These are phyloP conservation scores for Aspergillus arachidicola DNA, from an alignment of 2,329 filamentous ascomycete species.

Conservation along the genomic window DNA sequence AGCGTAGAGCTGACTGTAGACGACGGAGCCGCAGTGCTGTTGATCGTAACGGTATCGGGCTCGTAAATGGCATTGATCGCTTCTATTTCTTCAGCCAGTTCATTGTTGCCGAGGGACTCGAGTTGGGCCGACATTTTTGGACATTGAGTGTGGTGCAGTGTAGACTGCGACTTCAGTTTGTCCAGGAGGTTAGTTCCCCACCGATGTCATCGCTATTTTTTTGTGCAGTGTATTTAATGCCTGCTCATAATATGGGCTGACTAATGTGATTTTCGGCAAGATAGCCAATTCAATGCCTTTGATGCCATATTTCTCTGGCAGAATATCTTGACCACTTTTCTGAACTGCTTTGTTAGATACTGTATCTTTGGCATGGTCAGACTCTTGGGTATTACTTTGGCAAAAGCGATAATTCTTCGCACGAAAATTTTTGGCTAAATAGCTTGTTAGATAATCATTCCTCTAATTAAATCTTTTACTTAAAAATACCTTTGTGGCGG, in stretches of 20 bases:
- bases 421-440: background rate
- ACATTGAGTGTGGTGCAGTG: background rate
- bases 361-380: background rate
- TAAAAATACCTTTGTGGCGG: background rate
- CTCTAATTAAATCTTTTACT: background rate
- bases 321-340: background rate
- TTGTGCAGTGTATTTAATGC: background rate
- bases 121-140: constrained; percentile 23
- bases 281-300: background rate
- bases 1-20: constrained; percentile 28
- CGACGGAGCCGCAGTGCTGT: constrained; percentile 23
- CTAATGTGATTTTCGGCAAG: background rate
- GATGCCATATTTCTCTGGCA: background rate
- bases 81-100: constrained; percentile 51
- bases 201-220: constrained; percentile 12
- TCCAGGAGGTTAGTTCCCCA: constrained; percentile 9
- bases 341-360: background rate
- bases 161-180: background rate
- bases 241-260: background rate
- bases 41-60: constrained; percentile 61
- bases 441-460: background rate
- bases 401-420: background rate
- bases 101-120: constrained; percentile 35
- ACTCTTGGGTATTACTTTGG: background rate
- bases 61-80: constrained; percentile 62